These are phyloP conservation scores for Wickerhamomyces subpelliculosus DNA, from an alignment of 805 yeast species.

Conservation along the genomic window DNA sequence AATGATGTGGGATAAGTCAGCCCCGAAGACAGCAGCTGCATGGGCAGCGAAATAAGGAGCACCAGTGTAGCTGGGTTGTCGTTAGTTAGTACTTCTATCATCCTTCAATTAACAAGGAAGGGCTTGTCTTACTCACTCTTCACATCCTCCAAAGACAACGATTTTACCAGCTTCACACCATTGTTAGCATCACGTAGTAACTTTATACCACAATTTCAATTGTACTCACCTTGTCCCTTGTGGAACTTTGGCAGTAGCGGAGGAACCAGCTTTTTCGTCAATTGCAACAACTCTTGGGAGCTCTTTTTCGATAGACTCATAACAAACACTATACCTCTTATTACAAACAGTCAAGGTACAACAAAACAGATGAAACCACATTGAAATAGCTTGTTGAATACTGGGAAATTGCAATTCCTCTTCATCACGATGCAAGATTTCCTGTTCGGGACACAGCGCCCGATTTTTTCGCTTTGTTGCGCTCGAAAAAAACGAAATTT, in stretches of 20 bases:
- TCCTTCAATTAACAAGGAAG: not conserved
- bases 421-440: too few species aligned
- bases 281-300: constrained; percentile 39
- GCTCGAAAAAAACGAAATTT: too few species aligned
- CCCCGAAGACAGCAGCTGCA: constrained; percentile 78
- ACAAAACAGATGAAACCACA: too few species aligned
- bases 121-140: constrained; percentile 54
- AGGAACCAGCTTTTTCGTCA: constrained; percentile 58
- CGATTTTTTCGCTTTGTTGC: too few species aligned
- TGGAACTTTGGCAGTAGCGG: constrained; percentile 67
- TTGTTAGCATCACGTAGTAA: too few species aligned
- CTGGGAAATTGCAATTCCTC: too few species aligned
- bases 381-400: too few species aligned
- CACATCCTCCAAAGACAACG: constrained; percentile 88
- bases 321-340: too few species aligned
- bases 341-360: too few species aligned
- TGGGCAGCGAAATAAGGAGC: constrained; percentile 91
- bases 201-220: not conserved
- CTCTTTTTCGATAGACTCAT: too few species aligned
- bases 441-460: too few species aligned
- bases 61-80: constrained; percentile 60
- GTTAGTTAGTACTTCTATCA: constrained; percentile 3
- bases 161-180: constrained; percentile 55
- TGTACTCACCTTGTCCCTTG: constrained; percentile 67
- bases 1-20: constrained; percentile 84